Base-by-base conservation (phyloP, 1,139 yeast species). In the Blastobotrys raffinosifermentans region DNA sequence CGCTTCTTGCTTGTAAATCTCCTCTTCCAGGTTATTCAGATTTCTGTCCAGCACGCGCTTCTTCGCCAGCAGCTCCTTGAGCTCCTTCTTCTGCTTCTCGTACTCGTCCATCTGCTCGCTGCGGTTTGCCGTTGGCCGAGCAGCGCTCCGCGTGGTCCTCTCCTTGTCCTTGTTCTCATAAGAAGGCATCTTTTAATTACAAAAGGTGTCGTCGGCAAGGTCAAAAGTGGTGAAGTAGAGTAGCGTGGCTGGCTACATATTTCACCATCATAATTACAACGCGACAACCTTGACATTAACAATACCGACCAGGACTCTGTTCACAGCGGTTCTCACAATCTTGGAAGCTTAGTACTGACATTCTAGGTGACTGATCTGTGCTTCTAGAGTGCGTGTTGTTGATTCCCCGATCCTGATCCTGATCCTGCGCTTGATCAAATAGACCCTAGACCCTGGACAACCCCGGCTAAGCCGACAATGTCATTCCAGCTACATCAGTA, bases 1-100 rank as follows among this genome's bases (percentile, higher is more conserved):
- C 4, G 83, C 77, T 58, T 91, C 97, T 46, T 76, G 76, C 40
- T 78, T 81, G 62, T 78, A 87, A n/a, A 91, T 80, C 40, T 75
- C 73, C 45, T 86, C 95, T 53, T 89, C 96, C 11, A 86, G 55
- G 34, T 62, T 40, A 35, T 55, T 57, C 37, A 85, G 68, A 48
- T 75, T 75, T 29, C 74, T 72, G 46, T 82, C 89, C 20, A 84
- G 63, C 32, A 70, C 73, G 38, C 77, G 77, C 58, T 85, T 83
- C 50, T 75, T 73, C 33, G 70, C 60, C 23, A 89, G 70, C 39
- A 80, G 74, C 41, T 75, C 77, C 29, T 78, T 77, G 14, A 89
- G 74, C 51, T 80, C 77, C 51, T 75, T 72, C 56, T 80, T 80
- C 51, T 84, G 64, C 51, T 72, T 71, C 39, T 77, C 80, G 61